These are phyloP conservation scores for Marasmius oreades DNA, from an alignment of 1,284 basidiomycete genomes.

Conservation along the genomic window DNA sequence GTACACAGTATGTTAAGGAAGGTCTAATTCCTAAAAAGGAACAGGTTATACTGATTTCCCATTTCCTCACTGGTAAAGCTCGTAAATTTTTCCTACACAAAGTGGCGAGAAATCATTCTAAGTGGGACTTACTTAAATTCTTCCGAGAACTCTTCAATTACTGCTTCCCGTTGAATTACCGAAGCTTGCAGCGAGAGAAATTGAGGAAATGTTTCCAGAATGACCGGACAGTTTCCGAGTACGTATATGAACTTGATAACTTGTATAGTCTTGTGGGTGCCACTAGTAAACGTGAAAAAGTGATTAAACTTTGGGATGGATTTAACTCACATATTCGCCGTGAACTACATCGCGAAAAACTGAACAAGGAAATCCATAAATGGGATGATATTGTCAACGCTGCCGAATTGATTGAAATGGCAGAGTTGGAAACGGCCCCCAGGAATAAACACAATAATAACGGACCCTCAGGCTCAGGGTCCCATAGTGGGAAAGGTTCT, in stretches of 20 bases:
- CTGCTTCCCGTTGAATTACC: conserved; percentile 4
- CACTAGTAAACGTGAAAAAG: not conserved
- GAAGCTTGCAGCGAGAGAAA: conserved; percentile 3
- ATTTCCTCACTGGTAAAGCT: not conserved
- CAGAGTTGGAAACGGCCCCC: not conserved
- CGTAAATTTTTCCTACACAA: conserved; percentile 6
- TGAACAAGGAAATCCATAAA: conserved; percentile 3
- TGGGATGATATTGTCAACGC: conserved; percentile 2
- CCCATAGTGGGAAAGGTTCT: not conserved
- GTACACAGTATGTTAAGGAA: not conserved
- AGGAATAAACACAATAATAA: not conserved
- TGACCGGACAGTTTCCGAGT: not conserved
- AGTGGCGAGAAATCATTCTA: not conserved
- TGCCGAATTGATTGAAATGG: conserved; percentile 6
- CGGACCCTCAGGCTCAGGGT: not conserved
- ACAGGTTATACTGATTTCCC: conserved; percentile 1
- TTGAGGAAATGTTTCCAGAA: not conserved
- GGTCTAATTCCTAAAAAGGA: conserved; percentile 4
- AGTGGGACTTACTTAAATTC: conserved; percentile 2
- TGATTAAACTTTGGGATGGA: conserved; percentile 11
- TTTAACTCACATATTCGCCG: not conserved
- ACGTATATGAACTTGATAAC: conserved; percentile 2
- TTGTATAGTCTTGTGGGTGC: conserved; percentile 1
- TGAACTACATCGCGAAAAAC: conserved; percentile 4
- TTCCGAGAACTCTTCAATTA: conserved; percentile 4